These are phyloP conservation scores for Nemania sp. DNA, from an alignment of 2,329 filamentous ascomycete genomes.

Conservation along the genomic window DNA sequence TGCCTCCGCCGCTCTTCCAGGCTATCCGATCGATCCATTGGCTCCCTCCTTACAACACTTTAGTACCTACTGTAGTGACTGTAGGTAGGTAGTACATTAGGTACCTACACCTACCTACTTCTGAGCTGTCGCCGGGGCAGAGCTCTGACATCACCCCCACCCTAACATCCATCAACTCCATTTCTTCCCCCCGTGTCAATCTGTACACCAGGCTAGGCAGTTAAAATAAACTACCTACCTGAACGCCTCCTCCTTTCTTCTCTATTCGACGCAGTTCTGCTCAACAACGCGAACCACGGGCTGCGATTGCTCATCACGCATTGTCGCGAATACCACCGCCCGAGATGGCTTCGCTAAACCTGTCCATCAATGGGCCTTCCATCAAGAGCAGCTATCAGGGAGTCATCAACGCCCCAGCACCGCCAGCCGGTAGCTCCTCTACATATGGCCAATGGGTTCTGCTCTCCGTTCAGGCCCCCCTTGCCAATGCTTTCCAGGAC, in stretches of 20 bases:
- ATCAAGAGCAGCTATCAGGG: constrained; percentile 84
- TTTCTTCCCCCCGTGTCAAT: constrained; percentile 29
- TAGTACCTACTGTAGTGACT: too few relatives aligned
- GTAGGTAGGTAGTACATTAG: background rate
- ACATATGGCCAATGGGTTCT: constrained; percentile 94
- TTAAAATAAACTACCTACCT: constrained; percentile 2
- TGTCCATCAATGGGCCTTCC: constrained; percentile 81
- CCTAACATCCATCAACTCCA: constrained; percentile 29
- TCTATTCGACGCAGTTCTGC: constrained; percentile 29
- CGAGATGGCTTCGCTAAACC: constrained; percentile 81
- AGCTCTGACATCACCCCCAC: constrained; percentile 52
- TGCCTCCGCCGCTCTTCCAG: constrained; percentile 8
- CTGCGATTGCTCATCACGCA: constrained; percentile 15
- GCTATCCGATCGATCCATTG: constrained; percentile 15
- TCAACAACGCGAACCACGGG: constrained; percentile 31
- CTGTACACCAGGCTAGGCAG: background rate
- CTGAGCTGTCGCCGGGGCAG: constrained; percentile 33
- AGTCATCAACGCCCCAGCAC: constrained; percentile 65
- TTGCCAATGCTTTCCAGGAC: constrained; percentile 94
- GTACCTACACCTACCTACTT: background rate
- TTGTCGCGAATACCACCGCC: constrained; percentile 40
- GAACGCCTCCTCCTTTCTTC: constrained; percentile 11
- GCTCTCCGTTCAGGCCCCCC: constrained; percentile 90
- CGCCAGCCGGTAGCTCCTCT: constrained; percentile 71
- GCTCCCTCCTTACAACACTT: constrained; percentile 6